Base-by-base conservation (phyloP, 2,329 filamentous ascomycete genomes). In the Triangularia setosa region DNA sequence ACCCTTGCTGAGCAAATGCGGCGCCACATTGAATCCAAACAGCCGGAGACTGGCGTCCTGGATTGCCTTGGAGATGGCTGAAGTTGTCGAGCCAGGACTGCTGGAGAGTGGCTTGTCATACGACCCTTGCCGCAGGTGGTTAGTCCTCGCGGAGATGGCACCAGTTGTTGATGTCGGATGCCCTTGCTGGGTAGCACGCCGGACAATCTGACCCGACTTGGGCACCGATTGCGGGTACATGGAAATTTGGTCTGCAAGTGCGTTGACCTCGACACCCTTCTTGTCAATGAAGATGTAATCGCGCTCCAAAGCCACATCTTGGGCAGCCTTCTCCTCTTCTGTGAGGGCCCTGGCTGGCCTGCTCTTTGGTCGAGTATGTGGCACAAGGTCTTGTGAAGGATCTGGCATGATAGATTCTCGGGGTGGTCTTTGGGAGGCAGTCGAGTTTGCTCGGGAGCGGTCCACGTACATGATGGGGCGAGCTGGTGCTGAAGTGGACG, bases 281-380 rank as follows among this genome's bases (percentile, higher is more conserved):
- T 97, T 97, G 79, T 99, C 95, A 12, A 99, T 92, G 25, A 98
- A 83, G 21, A 99, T 94, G 72, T 98, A 99, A 69, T 98, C 95
- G 69, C 94, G 87, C 74, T 97, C 93, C 71, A 96, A 90, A 1
- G 91, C 91, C 58, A 96, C 88, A 68, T 98, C 94, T 71, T 96
- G 91, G 2, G 91, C 92, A 3, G 89, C 90, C 73, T 81, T 86
- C 72, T 90, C 88, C 65, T 87, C 87, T 68, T 90, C 89, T 63
- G 78, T 77, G 9, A 68, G 58, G 3, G 21, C 75, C 69, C 58
- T 59, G 24, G 48, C 52, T 7, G 28, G 24, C 4, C 59, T 63
- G 58, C 61, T 64, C 57, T 64, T 64, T n/a, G 28, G 76, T 69
- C 62, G 71, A 55, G 65, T 75, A 72, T 55, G 78, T 18, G 66